Percentiles rank a stretch among this genome's conserved stretches.
phyloP scores from a whole-genome alignment of 768 basidiomycete species.

The Hirschioporus abietinus region DNA sequence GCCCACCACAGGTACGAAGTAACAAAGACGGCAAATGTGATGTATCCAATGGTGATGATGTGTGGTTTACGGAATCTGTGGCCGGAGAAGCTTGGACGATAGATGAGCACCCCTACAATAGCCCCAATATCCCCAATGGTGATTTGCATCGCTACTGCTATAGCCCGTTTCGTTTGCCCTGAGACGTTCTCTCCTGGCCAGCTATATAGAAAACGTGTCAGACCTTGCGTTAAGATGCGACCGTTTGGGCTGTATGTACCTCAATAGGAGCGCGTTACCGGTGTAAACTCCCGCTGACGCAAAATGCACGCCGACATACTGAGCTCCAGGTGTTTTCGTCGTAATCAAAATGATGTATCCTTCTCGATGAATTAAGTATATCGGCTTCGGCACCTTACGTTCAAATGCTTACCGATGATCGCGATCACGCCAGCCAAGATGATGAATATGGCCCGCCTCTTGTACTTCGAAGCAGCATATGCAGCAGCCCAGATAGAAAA shows the following conservation, averaged over 20 bases:
- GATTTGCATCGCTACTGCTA: conserved; percentile 60
- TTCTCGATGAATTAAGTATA: conserved; percentile 14
- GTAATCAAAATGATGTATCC: conserved; percentile 55
- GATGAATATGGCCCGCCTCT: conserved; percentile 48
- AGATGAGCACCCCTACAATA: conserved; percentile 52
- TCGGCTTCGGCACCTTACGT: not conserved
- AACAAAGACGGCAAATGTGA: conserved; percentile 41
- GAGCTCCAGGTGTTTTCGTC: conserved; percentile 41
- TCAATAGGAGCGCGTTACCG: conserved; percentile 50
- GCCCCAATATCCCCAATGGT: conserved; percentile 58
- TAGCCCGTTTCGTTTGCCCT: conserved; percentile 59
- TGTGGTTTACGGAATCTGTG: conserved; percentile 51
- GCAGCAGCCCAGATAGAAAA: conserved; percentile 45
- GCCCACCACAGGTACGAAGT: conserved; percentile 39
- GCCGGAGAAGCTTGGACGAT: conserved; percentile 41
- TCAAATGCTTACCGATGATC: conserved; percentile 38
- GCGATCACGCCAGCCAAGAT: conserved; percentile 43
- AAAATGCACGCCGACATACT: conserved; percentile 55
- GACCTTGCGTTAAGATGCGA: not conserved
- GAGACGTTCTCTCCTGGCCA: conserved; percentile 69
- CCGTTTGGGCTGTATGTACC: conserved; percentile 23
- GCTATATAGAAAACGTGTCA: conserved; percentile 16
- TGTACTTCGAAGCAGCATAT: conserved; percentile 43
- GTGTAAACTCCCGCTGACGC: conserved; percentile 53
- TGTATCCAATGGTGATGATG: conserved; percentile 55